phyloP scores from a whole-genome alignment of 306 rosid species.

The Albizia julibrissin region DNA sequence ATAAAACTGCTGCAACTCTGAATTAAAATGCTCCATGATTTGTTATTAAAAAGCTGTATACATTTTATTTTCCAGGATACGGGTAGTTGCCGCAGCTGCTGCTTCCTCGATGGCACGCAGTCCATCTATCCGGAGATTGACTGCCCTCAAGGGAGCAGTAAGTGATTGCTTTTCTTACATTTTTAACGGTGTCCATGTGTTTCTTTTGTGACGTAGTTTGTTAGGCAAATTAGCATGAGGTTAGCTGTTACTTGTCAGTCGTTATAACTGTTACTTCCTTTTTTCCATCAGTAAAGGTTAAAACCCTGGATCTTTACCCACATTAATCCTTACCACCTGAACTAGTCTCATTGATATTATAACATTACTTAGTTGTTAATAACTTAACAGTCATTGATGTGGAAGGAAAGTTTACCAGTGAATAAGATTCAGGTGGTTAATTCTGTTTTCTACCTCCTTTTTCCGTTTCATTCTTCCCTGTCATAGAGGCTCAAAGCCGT shows the following conservation, averaged over 20 bases:
- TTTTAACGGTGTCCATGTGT: conserved; percentile 7
- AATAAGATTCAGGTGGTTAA: not conserved
- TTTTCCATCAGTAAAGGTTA: not conserved
- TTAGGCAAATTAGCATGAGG: not conserved
- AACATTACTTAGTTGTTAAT: not conserved
- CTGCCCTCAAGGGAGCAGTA: conserved; percentile 62
- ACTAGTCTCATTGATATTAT: not conserved
- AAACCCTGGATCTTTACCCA: not conserved
- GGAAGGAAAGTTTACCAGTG: not conserved
- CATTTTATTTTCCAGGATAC: conserved; percentile 65
- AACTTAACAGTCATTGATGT: not conserved
- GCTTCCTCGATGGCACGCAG: conserved; percentile 96
- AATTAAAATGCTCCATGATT: conserved; percentile 14
- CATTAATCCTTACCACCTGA: not conserved
- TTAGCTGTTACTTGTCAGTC: not conserved
- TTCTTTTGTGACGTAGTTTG: not conserved
- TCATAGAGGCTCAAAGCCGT: conserved; percentile 4
- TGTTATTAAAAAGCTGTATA: not conserved
- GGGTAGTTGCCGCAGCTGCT: conserved; percentile 98
- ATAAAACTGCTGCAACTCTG: conserved; percentile 21
- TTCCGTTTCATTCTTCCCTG: not conserved
- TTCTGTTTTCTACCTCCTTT: not conserved
- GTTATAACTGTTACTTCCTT: not conserved
- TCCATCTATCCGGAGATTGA: conserved; percentile 83
- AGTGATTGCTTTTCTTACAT: conserved; percentile 33